phyloP scores from a whole-genome alignment of 2,329 filamentous ascomycete genomes.

The Colletotrichum kahawae region DNA sequence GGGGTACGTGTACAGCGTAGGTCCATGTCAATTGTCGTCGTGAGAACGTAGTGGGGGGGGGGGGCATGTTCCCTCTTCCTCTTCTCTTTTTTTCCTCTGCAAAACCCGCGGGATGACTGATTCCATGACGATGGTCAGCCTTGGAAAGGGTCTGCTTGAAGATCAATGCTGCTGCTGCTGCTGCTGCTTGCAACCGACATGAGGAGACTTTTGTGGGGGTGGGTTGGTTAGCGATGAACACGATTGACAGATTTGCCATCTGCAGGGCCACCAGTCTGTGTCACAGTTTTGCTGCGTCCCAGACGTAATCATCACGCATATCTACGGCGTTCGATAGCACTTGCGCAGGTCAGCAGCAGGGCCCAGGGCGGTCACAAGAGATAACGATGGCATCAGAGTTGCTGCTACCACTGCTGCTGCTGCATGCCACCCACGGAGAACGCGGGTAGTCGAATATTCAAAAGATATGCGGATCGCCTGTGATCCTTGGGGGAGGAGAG shows the following conservation, averaged over 20 bases:
- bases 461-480: not conserved
- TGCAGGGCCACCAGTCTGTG: not conserved
- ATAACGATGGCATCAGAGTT: not conserved
- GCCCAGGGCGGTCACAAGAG: not conserved
- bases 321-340: not conserved
- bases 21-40: not conserved
- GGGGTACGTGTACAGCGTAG: not conserved
- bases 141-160: not conserved
- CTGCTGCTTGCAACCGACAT: not conserved
- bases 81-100: not conserved
- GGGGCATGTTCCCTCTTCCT: not conserved
- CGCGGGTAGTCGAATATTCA: not conserved
- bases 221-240: not conserved
- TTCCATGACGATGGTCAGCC: not conserved
- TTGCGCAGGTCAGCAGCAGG: not conserved
- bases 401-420: not conserved
- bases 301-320: conserved; percentile 2
- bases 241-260: not conserved
- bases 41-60: not conserved
- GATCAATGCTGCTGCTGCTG: not conserved
- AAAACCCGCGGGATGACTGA: not conserved
- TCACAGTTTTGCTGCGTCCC: not conserved
- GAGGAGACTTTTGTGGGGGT: conserved; percentile 6
- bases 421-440: not conserved
- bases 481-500: not conserved